Evolutionary conservation across 2,329 filamentous ascomycete species (phyloP), one percentile per base, ranked within the genome.

Genomic region (Metarhizium brunneum): DNA sequence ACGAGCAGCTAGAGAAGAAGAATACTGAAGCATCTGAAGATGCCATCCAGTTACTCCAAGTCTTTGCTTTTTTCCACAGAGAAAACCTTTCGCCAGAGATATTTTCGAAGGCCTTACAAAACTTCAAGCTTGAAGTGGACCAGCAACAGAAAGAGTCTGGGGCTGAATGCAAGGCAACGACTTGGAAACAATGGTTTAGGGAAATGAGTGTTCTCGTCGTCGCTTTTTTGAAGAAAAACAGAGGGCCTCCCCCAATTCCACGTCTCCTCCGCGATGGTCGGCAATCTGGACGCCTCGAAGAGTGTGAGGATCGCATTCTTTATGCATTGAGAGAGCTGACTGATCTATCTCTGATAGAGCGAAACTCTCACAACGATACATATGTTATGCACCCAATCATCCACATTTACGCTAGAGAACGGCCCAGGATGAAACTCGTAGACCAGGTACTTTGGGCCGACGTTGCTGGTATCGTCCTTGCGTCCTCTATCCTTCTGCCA

Each of bases 351-450:
- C 36, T 58, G 43, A 50, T 55, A 43, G 36, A 14, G 13, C 48
- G 45, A 11, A 57, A 57, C 47, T 38, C 42, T 8, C n/a, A 35
- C 29, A 47, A 13, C 10, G 47, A 54, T 29, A 57, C 36, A 16
- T 58, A 58, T 47, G 16, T 42, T 2, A 58, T 58, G 56, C 56
- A 55, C 14, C 53, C 55, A 2, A 36, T 58, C 8, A 49, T 58
- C 25, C 56, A 58, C 36, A 50, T 6, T 20, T 58, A 49, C 42
- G 56, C 54, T 1, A 14, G 56, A 3, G 53, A 55, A 40, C 42
- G 53, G 14, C 56, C 56, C 3, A 45, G 29, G 16, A 47, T 51
- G 47, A 50, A 11, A 16, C 51, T 57, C 2, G 36, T n/a, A 13
- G 55, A 52, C 10, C 55, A 57, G 32, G 47, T 25, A 16, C 18